These are phyloP conservation scores for Pleurotus djamor DNA, from an alignment of 768 basidiomycete genomes.

Conservation along the genomic window DNA sequence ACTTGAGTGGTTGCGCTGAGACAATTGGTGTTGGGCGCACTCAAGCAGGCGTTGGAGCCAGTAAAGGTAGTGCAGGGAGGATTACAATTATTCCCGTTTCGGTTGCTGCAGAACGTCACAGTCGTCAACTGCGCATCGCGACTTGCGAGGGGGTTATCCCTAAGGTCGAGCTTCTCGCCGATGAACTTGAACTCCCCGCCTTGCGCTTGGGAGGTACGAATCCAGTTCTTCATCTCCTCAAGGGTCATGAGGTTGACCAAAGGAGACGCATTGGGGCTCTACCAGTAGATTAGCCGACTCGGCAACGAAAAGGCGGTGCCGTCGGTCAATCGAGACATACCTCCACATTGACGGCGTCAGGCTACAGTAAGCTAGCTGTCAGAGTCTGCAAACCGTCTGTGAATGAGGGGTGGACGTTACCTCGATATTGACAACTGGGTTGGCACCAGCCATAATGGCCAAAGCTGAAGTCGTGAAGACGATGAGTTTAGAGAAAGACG, in stretches of 20 bases:
- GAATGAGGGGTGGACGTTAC: no score
- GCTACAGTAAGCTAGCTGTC: no score
- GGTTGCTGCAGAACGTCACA: background rate
- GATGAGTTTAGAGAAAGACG: no score
- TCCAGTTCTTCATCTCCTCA: background rate
- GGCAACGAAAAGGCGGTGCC: no score
- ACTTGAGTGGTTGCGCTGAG: background rate
- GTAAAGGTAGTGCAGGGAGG: background rate
- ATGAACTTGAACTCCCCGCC: constrained; percentile 1
- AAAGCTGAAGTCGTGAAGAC: no score
- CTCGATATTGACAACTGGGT: no score
- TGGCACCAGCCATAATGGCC: no score
- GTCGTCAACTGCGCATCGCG: background rate
- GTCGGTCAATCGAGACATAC: no score
- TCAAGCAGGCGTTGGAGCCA: background rate
- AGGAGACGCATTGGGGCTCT: background rate
- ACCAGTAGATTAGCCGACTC: no score
- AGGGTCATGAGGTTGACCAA: background rate
- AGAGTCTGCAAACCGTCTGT: no score
- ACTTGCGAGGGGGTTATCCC: background rate
- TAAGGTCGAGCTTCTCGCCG: background rate
- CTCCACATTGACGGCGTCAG: no score
- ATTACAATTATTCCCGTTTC: background rate
- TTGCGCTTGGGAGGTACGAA: background rate
- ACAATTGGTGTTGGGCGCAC: background rate